Base-by-base conservation (phyloP, 768 basidiomycete genomes). In the Suillus fuscotomentosus region DNA sequence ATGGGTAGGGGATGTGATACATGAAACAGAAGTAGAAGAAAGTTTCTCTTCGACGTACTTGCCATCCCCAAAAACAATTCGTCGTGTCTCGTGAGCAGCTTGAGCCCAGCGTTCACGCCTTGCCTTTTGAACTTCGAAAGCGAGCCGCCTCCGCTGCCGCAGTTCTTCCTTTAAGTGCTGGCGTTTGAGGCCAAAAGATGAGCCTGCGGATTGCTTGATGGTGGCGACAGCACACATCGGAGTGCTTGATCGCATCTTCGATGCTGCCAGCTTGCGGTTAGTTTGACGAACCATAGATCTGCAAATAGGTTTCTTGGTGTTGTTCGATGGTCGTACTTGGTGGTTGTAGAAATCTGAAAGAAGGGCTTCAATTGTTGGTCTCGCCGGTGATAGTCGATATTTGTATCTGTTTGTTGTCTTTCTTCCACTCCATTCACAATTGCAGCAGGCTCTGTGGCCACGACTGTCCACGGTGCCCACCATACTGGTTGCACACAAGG, bases 11-110 rank as follows among this genome's bases (percentile, higher is more conserved):
- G 60, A 51, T n/a, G 39, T 39, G 39, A 65, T 43, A 36, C 47
- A 60, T 5, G 60, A 60, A 41, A 60, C 27, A 51, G 63, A 41
- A 55, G 61, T 55, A 50, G 65, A 56, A n/a, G 67, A 59, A 24
- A 64, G 56, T 53, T 54, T 67, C 65, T 75, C 75, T 67, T 76
- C 73, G 62, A 72, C 69, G 72, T 81, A 81, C 74, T 78, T 72
- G 67, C 80, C 80, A 71, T 79, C 74, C 20, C 78, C 80, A 62
- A 78, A 71, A 61, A 79, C 72, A 57, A 81, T 77, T 59, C 66
- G 67, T 54, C 74, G 73, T 6, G 80, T 81, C 65, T 80, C 80
- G 45, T 54, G 63, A 31, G 80, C 80, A 1, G 70, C 75, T 53
- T 70, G 67, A 20, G 71, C 71, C 78, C 79, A 79, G 56, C 68